A percentile compares a stretch with the other conserved stretches of the same genome.
Evolutionary conservation across 129 eudicot species (phyloP).

Genomic region (Scalesia atractyloides): DNA sequence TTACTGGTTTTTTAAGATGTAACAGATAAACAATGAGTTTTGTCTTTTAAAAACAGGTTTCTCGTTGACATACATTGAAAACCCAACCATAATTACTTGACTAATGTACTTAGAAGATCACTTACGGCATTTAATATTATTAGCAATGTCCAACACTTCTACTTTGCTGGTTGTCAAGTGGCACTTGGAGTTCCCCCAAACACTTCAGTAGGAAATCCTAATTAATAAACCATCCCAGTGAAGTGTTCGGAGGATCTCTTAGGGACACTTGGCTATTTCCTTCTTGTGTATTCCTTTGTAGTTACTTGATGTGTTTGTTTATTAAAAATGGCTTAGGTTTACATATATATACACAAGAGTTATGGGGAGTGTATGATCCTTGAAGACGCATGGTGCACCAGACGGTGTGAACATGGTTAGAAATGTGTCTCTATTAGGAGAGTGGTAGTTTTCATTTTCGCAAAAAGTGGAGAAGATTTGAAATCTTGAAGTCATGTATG

Average conservation of each 20-base stretch:
- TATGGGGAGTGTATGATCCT: not conserved
- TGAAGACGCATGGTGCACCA: not conserved
- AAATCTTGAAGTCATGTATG: not conserved
- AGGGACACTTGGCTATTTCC: conserved; percentile 15
- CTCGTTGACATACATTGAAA: too few relatives aligned
- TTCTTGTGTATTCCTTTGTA: not conserved
- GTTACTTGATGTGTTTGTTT: conserved; percentile 1
- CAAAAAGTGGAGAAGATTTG: not conserved
- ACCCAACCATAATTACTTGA: too few relatives aligned
- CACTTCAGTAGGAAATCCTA: conserved; percentile 17
- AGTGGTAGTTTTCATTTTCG: not conserved
- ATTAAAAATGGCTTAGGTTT: not conserved
- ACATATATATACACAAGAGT: not conserved
- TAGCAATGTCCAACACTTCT: too few relatives aligned
- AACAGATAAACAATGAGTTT: too few relatives aligned
- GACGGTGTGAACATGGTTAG: conserved; percentile 20
- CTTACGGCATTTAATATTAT: not conserved
- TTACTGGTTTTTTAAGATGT: too few relatives aligned
- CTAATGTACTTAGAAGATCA: not conserved
- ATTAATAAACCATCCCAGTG: conserved; percentile 4
- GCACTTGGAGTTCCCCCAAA: conserved; percentile 28
- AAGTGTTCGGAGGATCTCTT: conserved; percentile 29
- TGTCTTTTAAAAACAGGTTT: too few relatives aligned
- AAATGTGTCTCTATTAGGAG: conserved; percentile 19
- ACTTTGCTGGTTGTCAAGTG: conserved; percentile 14